Conservation (phyloP, 2,329 filamentous ascomycete genomes). For the Alternaria ventricosa region DNA sequence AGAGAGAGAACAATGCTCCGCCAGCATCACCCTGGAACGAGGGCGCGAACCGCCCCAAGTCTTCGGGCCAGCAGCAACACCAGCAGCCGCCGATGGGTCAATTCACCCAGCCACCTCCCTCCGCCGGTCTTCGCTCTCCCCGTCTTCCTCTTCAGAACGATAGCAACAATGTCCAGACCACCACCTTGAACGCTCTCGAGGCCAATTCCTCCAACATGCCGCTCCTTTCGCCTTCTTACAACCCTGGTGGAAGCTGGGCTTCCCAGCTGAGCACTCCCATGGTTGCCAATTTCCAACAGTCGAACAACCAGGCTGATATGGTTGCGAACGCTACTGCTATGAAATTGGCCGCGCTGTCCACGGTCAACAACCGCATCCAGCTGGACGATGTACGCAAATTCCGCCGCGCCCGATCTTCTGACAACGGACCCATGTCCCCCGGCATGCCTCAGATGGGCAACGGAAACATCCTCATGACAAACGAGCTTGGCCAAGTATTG, state of each 20-base stretch:
- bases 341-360: constrained; percentile 96
- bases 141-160: constrained; percentile 71
- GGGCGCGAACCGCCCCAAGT: constrained; percentile 70
- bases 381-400: constrained; percentile 97
- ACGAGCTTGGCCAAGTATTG: constrained; percentile 87
- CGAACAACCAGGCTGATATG: constrained; percentile 86
- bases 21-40: constrained; percentile 85
- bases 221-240: constrained; percentile 78
- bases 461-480: constrained; percentile 89
- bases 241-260: constrained; percentile 91
- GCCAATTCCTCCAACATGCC: constrained; percentile 74
- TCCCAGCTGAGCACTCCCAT: constrained; percentile 98
- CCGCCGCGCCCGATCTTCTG: constrained; percentile 86
- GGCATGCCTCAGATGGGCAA: constrained; percentile 67
- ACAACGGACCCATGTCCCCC: constrained; percentile 73
- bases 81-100: constrained; percentile 79
- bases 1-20: constrained; percentile 64
- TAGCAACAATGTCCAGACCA: constrained; percentile 77
- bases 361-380: constrained; percentile 97
- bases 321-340: constrained; percentile 98
- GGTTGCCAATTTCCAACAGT: constrained; percentile 78
- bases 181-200: constrained; percentile 77
- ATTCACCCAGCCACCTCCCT: constrained; percentile 78
- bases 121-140: constrained; percentile 80
- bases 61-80: constrained; percentile 69